Evolutionary conservation across 768 basidiomycete genomes (phyloP).

Genomic region (Mycena amicta): DNA sequence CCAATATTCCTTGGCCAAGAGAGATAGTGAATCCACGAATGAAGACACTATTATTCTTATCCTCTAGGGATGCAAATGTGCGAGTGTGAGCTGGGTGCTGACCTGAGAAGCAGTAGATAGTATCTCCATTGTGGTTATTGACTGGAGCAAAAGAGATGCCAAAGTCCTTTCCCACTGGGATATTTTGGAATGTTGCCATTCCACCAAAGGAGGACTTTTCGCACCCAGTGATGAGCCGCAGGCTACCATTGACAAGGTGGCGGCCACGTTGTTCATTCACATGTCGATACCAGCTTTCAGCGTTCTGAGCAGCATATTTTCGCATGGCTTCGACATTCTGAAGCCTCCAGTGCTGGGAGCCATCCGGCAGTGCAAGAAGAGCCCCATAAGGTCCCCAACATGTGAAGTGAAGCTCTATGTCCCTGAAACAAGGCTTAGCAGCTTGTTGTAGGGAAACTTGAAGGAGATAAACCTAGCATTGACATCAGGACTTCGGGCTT

Average conservation of each 20-base stretch:
- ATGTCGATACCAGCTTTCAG: conserved; percentile 1
- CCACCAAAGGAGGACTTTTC: background rate
- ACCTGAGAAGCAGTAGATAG: background rate
- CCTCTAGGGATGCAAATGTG: background rate
- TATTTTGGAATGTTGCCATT: background rate
- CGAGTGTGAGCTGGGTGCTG: background rate
- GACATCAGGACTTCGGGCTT: background rate
- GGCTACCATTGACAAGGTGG: background rate
- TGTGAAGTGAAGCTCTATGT: background rate
- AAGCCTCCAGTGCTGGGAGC: background rate
- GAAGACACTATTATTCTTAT: background rate
- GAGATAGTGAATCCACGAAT: background rate
- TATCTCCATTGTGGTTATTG: background rate
- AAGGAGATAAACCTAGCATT: background rate
- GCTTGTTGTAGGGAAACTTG: background rate
- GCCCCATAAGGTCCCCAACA: background rate
- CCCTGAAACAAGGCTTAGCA: background rate
- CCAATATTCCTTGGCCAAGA: background rate
- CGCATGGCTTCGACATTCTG: background rate
- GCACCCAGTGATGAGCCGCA: background rate
- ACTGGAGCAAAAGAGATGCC: background rate
- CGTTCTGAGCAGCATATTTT: background rate
- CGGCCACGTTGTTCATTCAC: background rate
- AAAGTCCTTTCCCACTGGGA: background rate
- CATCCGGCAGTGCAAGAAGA: background rate